These are phyloP conservation scores for Chlorella vulgaris DNA, from an alignment of 139 green algal species.

Conservation along the genomic window DNA sequence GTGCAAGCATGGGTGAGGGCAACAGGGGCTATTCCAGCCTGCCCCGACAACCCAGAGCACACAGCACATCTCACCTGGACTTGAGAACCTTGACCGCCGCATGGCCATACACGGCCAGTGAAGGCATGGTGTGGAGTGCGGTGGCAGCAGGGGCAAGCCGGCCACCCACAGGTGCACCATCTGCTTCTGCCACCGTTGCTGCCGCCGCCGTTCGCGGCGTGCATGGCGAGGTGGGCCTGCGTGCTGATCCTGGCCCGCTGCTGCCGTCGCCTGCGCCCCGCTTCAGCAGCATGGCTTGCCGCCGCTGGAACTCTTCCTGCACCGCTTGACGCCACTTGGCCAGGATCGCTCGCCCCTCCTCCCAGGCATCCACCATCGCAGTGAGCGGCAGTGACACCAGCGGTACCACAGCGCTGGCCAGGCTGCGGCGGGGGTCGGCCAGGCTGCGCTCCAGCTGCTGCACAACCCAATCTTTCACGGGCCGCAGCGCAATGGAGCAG, in stretches of 20 bases:
- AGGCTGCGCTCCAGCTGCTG: conserved; percentile 28
- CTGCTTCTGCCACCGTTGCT: not conserved
- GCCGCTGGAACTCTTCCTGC: conserved; percentile 22
- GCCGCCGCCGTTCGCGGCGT: conserved; percentile 13
- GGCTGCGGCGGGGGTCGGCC: not conserved
- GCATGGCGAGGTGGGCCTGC: not conserved
- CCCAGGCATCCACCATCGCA: conserved; percentile 8
- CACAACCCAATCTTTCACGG: conserved; percentile 58
- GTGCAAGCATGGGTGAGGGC: too few species aligned
- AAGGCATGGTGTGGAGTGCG: conserved; percentile 23
- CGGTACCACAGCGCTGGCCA: conserved; percentile 23
- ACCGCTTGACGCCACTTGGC: conserved; percentile 39
- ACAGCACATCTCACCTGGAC: conserved; percentile 2
- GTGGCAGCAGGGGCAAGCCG: not conserved
- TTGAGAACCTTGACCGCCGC: conserved; percentile 28
- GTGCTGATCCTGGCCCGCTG: not conserved
- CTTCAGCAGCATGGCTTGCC: conserved; percentile 16
- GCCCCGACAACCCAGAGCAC: not conserved
- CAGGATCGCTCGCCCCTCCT: conserved; percentile 31
- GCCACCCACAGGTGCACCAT: not conserved
- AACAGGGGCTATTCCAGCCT: not conserved
- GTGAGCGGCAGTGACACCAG: conserved; percentile 38
- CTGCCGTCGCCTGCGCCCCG: too few species aligned
- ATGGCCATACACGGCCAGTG: conserved; percentile 39
- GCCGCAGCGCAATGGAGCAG: conserved; percentile 58